Evolutionary conservation across 2,329 filamentous ascomycete genomes (phyloP).

Genomic region (Botrytis elliptica): DNA sequence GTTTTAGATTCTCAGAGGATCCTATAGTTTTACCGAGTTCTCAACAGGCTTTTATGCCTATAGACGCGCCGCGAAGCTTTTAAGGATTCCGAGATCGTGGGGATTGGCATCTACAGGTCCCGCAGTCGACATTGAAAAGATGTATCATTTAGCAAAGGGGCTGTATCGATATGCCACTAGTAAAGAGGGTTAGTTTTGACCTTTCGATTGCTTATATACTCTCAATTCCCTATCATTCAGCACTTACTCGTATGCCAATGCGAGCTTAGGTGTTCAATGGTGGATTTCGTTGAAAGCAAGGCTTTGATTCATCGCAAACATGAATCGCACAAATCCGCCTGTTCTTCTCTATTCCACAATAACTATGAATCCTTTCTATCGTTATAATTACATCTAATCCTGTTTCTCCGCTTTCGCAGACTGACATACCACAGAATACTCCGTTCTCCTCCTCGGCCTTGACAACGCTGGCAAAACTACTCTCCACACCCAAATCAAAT

Average conservation of each 20-base stretch:
- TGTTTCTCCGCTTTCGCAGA: constrained; percentile 5
- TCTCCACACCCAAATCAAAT: constrained; percentile 94
- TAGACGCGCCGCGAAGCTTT: neutral
- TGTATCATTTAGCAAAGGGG: constrained; percentile 96
- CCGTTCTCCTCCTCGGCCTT: constrained; percentile 91
- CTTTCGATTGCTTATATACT: constrained; percentile 25
- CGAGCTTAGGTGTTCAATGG: neutral
- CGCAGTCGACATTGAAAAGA: constrained; percentile 41
- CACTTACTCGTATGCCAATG: neutral
- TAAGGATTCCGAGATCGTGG: neutral
- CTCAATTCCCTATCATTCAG: neutral
- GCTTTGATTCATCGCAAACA: neutral
- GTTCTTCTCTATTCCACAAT: neutral
- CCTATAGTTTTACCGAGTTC: neutral
- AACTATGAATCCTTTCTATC: too few relatives aligned
- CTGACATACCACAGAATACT: constrained; percentile 68
- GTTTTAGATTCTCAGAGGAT: neutral
- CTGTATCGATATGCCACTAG: constrained; percentile 93
- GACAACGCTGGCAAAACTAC: constrained; percentile 99
- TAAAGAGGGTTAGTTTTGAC: constrained; percentile 71
- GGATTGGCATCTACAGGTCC: neutral
- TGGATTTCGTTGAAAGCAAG: neutral
- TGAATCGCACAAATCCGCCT: neutral
- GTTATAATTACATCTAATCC: neutral
- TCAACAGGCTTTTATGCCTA: neutral